phyloP scores from a whole-genome alignment of 2,329 filamentous ascomycete species.

The Colletotrichum sp. region DNA sequence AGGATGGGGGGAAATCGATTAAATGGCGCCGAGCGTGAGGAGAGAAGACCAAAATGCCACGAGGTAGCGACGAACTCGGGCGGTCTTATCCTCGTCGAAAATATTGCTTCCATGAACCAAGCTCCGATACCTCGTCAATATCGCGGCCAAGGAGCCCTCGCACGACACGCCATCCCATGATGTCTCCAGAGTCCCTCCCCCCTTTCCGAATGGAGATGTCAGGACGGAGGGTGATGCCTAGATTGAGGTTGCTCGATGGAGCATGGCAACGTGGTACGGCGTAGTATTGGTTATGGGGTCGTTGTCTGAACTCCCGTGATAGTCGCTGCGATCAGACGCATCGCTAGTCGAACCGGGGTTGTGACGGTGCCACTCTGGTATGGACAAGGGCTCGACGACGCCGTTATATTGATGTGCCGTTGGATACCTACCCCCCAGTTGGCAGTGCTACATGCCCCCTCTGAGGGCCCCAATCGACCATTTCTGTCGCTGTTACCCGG shows the following conservation, averaged over 20 bases:
- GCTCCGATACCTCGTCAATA: background rate
- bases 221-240: background rate
- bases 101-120: background rate
- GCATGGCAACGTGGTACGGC: background rate
- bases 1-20: background rate
- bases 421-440: background rate
- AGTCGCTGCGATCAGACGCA: slow-evolving; percentile 4
- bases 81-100: background rate
- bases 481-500: background rate
- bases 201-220: background rate
- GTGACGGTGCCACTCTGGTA: slow-evolving; percentile 7
- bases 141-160: background rate
- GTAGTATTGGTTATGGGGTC: background rate
- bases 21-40: background rate
- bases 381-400: slow-evolving; percentile 3
- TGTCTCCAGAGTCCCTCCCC: background rate
- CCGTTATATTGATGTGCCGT: background rate
- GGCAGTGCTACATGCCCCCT: background rate
- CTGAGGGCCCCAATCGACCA: background rate
- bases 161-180: background rate
- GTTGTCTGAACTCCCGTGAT: background rate
- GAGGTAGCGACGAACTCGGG: background rate
- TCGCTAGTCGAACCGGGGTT: background rate
- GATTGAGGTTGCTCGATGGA: background rate
- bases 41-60: background rate